Conservation (phyloP, 441 rosid genomes). For the Geranium incanum region DNA sequence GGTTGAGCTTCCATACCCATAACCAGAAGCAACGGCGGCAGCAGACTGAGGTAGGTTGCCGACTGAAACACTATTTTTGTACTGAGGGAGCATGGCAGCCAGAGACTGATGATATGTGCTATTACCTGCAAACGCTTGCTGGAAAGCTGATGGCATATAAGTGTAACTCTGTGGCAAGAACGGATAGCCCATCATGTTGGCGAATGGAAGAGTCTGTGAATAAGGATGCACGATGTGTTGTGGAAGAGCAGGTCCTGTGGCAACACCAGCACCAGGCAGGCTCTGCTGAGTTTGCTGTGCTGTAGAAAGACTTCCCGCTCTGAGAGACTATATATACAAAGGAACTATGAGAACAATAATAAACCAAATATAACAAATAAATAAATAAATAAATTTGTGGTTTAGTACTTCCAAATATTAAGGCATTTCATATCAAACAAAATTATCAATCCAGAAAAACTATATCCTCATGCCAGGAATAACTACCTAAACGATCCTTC, state of each 20-base stretch:
- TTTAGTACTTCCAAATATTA: too few relatives aligned
- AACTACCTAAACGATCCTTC: too few relatives aligned
- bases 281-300: slow-evolving; percentile 60
- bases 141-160: slow-evolving; percentile 86
- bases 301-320: slow-evolving; percentile 52
- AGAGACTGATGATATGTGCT: slow-evolving; percentile 79
- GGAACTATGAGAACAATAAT: neutral
- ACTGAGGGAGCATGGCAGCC: slow-evolving; percentile 82
- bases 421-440: too few relatives aligned
- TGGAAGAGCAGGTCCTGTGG: slow-evolving; percentile 72
- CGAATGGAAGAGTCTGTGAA: slow-evolving; percentile 71
- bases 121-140: slow-evolving; percentile 79
- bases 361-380: too few relatives aligned
- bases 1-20: slow-evolving; percentile 75
- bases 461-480: too few relatives aligned
- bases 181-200: slow-evolving; percentile 88
- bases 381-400: too few relatives aligned
- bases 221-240: slow-evolving; percentile 93
- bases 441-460: too few relatives aligned
- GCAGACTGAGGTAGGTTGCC: slow-evolving; percentile 30
- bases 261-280: slow-evolving; percentile 48
- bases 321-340: slow-evolving; percentile 39
- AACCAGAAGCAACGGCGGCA: slow-evolving; percentile 51
- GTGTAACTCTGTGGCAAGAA: slow-evolving; percentile 87
- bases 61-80: slow-evolving; percentile 65